Percentiles rank a stretch among this genome's conserved stretches.
Evolutionary conservation across 805 yeast species (phyloP).

Genomic region (Scheffersomyces coipomensis): DNA sequence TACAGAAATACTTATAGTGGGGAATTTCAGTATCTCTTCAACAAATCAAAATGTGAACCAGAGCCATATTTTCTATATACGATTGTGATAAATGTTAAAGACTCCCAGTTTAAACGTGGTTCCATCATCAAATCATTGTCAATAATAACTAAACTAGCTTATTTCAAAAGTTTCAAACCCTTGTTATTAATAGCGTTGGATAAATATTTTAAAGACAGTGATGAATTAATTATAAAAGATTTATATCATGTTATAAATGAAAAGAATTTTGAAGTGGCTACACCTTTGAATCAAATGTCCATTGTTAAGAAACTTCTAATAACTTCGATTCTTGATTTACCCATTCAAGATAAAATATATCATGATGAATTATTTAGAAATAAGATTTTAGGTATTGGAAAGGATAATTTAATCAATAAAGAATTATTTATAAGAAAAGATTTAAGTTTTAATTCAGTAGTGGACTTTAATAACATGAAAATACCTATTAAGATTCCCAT

Average conservation of each 20-base stretch:
- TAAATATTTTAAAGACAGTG: conserved; percentile 33
- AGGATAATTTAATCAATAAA: conserved; percentile 18
- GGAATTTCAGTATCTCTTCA: conserved; percentile 36
- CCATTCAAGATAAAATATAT: conserved; percentile 40
- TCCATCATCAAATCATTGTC: conserved; percentile 59
- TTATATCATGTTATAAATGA: conserved; percentile 31
- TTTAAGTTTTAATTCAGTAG: conserved; percentile 38
- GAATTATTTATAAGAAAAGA: conserved; percentile 43
- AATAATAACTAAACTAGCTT: conserved; percentile 52
- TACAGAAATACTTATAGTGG: conserved; percentile 41
- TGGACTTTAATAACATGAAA: conserved; percentile 38
- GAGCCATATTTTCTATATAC: conserved; percentile 55
- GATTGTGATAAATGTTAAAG: conserved; percentile 48
- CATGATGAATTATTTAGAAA: conserved; percentile 37
- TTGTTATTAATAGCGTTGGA: conserved; percentile 53
- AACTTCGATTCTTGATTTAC: conserved; percentile 43
- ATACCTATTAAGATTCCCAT: conserved; percentile 46
- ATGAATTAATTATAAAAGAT: conserved; percentile 18
- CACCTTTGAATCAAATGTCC: conserved; percentile 17
- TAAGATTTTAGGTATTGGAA: conserved; percentile 28
- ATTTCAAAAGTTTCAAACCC: conserved; percentile 59
- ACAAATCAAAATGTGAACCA: conserved; percentile 28
- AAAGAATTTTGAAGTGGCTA: conserved; percentile 22
- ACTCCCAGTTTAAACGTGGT: conserved; percentile 51
- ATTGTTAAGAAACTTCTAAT: conserved; percentile 35